Evolutionary conservation across 2,329 filamentous ascomycete species (phyloP).

Genomic region (Venturia asperata): DNA sequence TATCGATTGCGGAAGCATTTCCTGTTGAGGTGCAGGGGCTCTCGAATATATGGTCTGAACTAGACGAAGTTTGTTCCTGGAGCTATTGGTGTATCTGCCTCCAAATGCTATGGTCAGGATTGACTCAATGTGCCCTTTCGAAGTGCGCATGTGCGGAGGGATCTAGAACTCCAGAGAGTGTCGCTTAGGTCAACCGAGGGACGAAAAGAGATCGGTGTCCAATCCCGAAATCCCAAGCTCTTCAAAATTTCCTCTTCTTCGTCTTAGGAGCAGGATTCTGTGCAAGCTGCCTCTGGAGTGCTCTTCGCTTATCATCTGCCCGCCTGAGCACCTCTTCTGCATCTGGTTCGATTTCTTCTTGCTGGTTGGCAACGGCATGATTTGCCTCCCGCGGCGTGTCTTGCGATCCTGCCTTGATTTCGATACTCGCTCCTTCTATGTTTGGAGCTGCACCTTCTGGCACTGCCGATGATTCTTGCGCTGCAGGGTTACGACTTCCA

Average conservation of each 20-base stretch:
- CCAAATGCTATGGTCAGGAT: not conserved
- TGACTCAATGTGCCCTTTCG: not conserved
- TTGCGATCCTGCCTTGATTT: not conserved
- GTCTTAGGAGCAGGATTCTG: conserved; percentile 4
- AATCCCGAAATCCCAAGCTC: not conserved
- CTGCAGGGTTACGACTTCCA: conserved; percentile 12
- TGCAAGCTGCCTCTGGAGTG: not conserved
- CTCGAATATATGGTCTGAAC: not conserved
- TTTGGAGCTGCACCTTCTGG: not conserved
- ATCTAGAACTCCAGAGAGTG: not conserved
- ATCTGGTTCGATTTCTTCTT: not conserved
- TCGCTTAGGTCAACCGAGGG: not conserved
- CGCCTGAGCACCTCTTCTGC: not conserved
- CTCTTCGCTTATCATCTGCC: conserved; percentile 6
- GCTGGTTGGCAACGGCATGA: not conserved
- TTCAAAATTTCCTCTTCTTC: conserved; percentile 15
- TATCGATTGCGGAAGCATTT: not conserved
- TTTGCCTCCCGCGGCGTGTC: not conserved
- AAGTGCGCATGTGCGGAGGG: not conserved
- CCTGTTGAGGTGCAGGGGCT: not conserved
- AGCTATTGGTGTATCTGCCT: not conserved
- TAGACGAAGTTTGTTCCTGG: not conserved
- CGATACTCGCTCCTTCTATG: not conserved
- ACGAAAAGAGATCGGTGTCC: not conserved
- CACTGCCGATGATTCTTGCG: not conserved